phyloP scores from a whole-genome alignment of 2,329 filamentous ascomycete genomes.

The Verticillium nonalfalfae region DNA sequence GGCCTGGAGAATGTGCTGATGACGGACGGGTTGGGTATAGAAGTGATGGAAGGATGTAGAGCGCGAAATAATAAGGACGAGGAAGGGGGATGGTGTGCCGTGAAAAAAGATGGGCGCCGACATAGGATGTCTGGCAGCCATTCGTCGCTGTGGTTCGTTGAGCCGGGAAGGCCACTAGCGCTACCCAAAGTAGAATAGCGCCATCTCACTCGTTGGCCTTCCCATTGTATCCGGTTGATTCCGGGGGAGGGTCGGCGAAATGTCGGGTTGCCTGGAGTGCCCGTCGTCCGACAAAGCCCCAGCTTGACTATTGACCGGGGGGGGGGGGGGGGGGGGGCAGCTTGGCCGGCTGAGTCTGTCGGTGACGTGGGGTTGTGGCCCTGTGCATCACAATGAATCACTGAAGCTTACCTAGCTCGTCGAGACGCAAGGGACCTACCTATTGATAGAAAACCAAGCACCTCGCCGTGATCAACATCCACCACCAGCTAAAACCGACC shows the following conservation, averaged over 20 bases:
- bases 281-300: not conserved
- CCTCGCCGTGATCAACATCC: not conserved
- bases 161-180: not conserved
- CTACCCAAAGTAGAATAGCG: not conserved
- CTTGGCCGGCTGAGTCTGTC: not conserved
- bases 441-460: not conserved
- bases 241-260: constrained; percentile 1
- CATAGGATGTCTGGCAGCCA: not conserved
- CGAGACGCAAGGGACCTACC: no score
- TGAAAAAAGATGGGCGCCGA: constrained; percentile 1
- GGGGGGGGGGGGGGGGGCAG: not conserved
- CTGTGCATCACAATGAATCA: not conserved
- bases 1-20: constrained; percentile 5
- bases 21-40: constrained; percentile 2
- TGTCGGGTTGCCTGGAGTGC: not conserved
- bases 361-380: not conserved
- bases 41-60: not conserved
- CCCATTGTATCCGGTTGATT: not conserved
- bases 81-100: constrained; percentile 12
- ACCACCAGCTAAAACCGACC: not conserved
- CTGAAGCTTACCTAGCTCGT: no score
- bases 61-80: constrained; percentile 1
- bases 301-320: not conserved
- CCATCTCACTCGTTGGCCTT: not conserved
- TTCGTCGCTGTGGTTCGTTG: constrained; percentile 2